Evolutionary conservation across 1,284 basidiomycete genomes (phyloP), one percentile per base, ranked within the genome.

Genomic region (Megacollybia platyphylla): DNA sequence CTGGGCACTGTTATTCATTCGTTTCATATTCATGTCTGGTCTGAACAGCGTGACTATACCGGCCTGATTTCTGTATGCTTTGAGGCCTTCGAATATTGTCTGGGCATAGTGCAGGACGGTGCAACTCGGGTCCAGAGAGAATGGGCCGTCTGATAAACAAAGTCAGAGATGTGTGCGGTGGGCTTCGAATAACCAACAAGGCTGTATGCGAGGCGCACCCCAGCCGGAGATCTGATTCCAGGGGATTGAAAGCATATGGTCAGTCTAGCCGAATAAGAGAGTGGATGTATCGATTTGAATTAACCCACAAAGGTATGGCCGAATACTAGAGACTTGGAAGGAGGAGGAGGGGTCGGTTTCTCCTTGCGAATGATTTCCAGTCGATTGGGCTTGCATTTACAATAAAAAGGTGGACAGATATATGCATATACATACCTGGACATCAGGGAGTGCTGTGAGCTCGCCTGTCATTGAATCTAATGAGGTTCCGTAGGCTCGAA

Each of bases 1-100:
- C 42, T 59, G 43, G 9, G 88, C 88, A 50, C 83, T 88, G 30
- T 51, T 71, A 62, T 88, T 88, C 87, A 92, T 87, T 30, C 88
- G 77, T 59, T 78, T 79, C 93, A 98, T 97, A 69, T 98, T 98
- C 84, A 93, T 94, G 59, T 98, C 91, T 1, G 96, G 96, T 41
- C 96, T 71, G 73, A 98, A 99, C 48, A 98, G 64, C 9, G 88
- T 80, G 9, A 96, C 76, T 41, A 75, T 78, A 17, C 87, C 92
- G 39, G 81, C 68, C 41, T 76, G 65, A 51, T 87, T 81, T 44
- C 83, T 73, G 67, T 97, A 98, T 0, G 93, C 94, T 60, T 99
- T 99, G 75, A 97, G 78, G 18, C 94, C 94, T 59, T 98, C 94
- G 55, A 98, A 98, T 43, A 88, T 57, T 26, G 79, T 76, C 53